A percentile compares a stretch with the other conserved stretches of the same genome.
These are phyloP conservation scores for Plasmodium cynomolgi DNA, from an alignment of 169 alveolate genomes.

Conservation along the genomic window DNA sequence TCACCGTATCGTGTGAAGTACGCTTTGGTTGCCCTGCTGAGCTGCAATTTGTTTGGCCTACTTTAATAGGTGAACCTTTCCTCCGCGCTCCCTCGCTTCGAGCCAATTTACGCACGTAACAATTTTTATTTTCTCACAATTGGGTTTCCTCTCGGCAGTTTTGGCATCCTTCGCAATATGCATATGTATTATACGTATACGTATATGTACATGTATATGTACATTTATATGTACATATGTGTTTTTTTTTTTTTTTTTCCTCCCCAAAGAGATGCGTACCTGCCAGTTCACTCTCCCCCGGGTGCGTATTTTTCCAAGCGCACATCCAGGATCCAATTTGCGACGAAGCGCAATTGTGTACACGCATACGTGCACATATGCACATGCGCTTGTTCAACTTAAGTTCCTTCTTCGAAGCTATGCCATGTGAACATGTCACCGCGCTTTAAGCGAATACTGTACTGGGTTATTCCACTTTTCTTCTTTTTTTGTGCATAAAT, in stretches of 20 bases:
- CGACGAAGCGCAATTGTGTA: neutral
- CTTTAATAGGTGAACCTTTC: neutral
- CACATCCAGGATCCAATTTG: neutral
- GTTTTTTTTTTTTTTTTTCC: conserved; percentile 4
- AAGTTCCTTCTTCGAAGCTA: neutral
- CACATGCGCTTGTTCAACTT: neutral
- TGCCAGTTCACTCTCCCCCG: neutral
- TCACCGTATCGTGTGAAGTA: neutral
- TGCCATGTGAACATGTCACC: neutral
- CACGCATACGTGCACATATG: neutral
- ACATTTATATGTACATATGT: neutral
- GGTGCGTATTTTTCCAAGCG: neutral
- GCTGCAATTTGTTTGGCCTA: neutral
- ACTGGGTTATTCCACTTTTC: neutral
- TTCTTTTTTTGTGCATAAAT: neutral
- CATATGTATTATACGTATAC: neutral
- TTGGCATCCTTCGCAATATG: neutral
- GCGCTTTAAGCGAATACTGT: neutral
- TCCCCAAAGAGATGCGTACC: neutral
- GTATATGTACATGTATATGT: neutral
- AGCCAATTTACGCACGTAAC: neutral
- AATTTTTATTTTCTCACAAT: neutral
- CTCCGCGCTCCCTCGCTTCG: neutral
- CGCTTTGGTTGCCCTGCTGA: neutral
- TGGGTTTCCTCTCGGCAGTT: neutral